Base-by-base conservation (phyloP, 768 basidiomycete genomes). In the Pluteus cervinus region DNA sequence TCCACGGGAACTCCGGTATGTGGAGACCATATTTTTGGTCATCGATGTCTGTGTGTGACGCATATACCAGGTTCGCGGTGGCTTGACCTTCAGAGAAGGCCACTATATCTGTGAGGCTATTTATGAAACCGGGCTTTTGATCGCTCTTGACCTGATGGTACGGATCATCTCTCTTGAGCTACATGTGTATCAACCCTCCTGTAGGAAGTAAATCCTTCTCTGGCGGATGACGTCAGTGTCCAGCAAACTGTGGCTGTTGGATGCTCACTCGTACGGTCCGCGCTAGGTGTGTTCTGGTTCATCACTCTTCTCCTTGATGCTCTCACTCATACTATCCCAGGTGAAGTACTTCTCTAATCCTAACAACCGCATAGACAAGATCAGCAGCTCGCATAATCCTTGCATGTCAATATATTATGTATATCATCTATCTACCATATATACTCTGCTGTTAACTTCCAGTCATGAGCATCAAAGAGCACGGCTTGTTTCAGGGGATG, bases 31-130 rank as follows among this genome's bases (percentile, higher is more conserved):
- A 21, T 24, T 20, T 24, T 29, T 36, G 32, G 37, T 35, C 24
- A 24, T 29, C 29, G 33, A 45, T 46, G 42, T 16, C 39, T 36
- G 40, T 45, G 21, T 39, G 3, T 31, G 31, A 12, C 24, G 7
- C 29, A 31, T 32, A 34, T 30, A 24, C 41, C 7, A 85, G 78
- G 89, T 94, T 16, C 84, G 93, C 49, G 96, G 96, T 2, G 96
- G 96, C 8, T 65, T 99, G 44, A 92, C 88, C 15, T 99, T 98
- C 67, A 70, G 96, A 46, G 96, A 99, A 56, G 94, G 93, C n/a
- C 96, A 97, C 62, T 97, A 93, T 58, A 92, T 94, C 51, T 91
- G 87, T 47, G 92, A 97, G 62, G 82, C 86, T 4, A 76, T 98
- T 29, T 79, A 79, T 43, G 92, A 96, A 67, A 98, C 93, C 4